Evolutionary conservation across 176 grass and related monocot species (phyloP).

Genomic region (Poa annua): DNA sequence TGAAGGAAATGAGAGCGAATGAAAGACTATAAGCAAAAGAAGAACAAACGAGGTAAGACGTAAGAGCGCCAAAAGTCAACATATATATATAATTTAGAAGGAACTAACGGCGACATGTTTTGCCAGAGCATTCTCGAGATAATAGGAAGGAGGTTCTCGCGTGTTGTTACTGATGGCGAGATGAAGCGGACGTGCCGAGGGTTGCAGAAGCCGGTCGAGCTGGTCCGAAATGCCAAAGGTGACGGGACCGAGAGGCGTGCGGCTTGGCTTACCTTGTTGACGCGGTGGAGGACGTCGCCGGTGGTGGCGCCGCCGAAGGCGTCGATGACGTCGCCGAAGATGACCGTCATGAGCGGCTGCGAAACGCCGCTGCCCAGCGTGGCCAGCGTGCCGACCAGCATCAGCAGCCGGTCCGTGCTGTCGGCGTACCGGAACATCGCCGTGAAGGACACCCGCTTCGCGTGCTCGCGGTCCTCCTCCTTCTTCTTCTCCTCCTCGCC

Average conservation of each 20-base stretch:
- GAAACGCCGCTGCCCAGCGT: constrained; percentile 56
- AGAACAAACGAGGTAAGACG: too few relatives aligned
- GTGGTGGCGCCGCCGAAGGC: constrained; percentile 57
- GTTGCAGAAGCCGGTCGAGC: not conserved
- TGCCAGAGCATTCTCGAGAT: too few relatives aligned
- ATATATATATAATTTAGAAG: too few relatives aligned
- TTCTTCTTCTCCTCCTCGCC: not conserved
- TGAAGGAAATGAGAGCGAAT: too few relatives aligned
- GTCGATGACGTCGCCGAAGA: constrained; percentile 70
- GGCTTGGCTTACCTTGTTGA: constrained; percentile 51
- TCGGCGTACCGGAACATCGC: constrained; percentile 58
- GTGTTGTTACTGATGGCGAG: not conserved
- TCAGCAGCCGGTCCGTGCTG: constrained; percentile 52
- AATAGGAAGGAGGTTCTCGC: too few relatives aligned
- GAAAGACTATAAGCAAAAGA: too few relatives aligned
- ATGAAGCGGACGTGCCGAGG: not conserved
- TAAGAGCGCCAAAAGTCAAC: too few relatives aligned
- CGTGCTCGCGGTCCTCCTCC: constrained; percentile 2
- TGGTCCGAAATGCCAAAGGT: not conserved
- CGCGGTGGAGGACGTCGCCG: constrained; percentile 48
- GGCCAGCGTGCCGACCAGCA: constrained; percentile 50
- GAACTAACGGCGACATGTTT: too few relatives aligned
- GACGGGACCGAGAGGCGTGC: too few relatives aligned
- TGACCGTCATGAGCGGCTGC: constrained; percentile 73
- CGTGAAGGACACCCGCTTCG: constrained; percentile 40